A percentile compares a stretch with the other conserved stretches of the same genome.
phyloP scores from a whole-genome alignment of 176 grass and related monocot genomes.

The Aegilops tauschii region DNA sequence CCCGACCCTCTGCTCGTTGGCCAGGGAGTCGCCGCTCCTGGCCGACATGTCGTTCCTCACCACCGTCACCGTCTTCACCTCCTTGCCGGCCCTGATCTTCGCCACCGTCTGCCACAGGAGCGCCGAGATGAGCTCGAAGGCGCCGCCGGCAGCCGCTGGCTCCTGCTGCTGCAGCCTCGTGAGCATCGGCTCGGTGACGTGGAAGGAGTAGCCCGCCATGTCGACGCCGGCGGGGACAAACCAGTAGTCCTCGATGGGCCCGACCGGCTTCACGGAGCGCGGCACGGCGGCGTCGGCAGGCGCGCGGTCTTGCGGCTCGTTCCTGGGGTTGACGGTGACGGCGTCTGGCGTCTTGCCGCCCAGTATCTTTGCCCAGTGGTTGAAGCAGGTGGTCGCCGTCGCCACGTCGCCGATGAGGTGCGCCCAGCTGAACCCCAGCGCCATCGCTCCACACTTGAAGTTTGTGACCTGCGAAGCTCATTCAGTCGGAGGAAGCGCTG shows the following conservation, averaged over 20 bases:
- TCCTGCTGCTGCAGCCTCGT: conserved; percentile 36
- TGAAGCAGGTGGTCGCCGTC: conserved; percentile 66
- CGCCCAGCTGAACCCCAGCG: conserved; percentile 92
- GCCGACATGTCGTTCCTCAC: conserved; percentile 33
- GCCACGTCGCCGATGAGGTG: conserved; percentile 83
- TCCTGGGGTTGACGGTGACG: conserved; percentile 5
- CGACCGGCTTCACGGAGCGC: conserved; percentile 64
- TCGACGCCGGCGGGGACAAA: conserved; percentile 35
- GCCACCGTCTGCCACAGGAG: conserved; percentile 71
- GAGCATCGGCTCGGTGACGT: conserved; percentile 43
- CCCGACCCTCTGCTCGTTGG: conserved; percentile 61
- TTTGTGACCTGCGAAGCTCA: conserved; percentile 53
- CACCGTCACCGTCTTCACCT: conserved; percentile 53
- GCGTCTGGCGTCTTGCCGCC: conserved; percentile 25
- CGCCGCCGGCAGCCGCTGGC: not conserved
- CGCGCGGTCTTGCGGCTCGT: conserved; percentile 2
- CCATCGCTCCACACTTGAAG: conserved; percentile 81
- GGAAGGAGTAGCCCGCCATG: conserved; percentile 79
- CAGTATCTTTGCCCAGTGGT: conserved; percentile 70
- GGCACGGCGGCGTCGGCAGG: not conserved
- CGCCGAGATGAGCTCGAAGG: conserved; percentile 77
- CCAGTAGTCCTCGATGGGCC: conserved; percentile 69
- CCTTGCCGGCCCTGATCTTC: conserved; percentile 47
- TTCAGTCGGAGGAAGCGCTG: not conserved
- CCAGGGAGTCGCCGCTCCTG: conserved; percentile 44